These are phyloP conservation scores for Xylaria sp. DNA, from an alignment of 2,329 filamentous ascomycete genomes.

Conservation along the genomic window DNA sequence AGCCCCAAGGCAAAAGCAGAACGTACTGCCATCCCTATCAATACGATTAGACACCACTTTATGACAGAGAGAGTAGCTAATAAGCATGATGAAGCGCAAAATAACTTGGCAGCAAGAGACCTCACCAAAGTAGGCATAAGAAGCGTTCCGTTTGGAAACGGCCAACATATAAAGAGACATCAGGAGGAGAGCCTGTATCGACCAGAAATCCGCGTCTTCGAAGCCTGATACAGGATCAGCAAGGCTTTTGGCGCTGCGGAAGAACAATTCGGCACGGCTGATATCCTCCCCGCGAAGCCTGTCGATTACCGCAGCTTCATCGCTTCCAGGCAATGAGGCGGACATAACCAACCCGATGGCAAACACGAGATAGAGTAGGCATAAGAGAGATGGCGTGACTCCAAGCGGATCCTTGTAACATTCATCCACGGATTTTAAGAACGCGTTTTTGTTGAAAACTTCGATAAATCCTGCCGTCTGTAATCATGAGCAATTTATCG, in stretches of 20 bases:
- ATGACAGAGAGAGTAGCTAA: not conserved
- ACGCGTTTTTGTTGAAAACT: slow-evolving; percentile 59
- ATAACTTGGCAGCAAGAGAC: not conserved
- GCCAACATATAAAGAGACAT: slow-evolving; percentile 70
- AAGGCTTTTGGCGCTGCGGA: slow-evolving; percentile 62
- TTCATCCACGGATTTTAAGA: slow-evolving; percentile 55
- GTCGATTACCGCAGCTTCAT: slow-evolving; percentile 57
- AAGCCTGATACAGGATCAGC: slow-evolving; percentile 54
- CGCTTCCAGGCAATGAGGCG: slow-evolving; percentile 54
- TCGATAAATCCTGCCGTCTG: slow-evolving; percentile 67
- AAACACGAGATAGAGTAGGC: slow-evolving; percentile 65
- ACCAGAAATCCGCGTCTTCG: slow-evolving; percentile 69
- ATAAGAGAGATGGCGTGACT: slow-evolving; percentile 58
- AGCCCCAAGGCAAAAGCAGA: slow-evolving; percentile 67
- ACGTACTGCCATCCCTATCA: slow-evolving; percentile 67
- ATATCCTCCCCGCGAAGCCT: slow-evolving; percentile 54
- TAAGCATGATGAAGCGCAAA: not conserved
- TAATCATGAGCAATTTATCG: slow-evolving; percentile 28
- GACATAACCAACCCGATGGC: slow-evolving; percentile 67
- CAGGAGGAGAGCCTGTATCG: slow-evolving; percentile 65
- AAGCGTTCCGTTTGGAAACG: slow-evolving; percentile 66
- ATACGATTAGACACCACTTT: slow-evolving; percentile 1
- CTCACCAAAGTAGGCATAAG: slow-evolving; percentile 66
- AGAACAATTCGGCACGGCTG: slow-evolving; percentile 67
- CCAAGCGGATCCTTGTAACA: slow-evolving; percentile 61